These are phyloP conservation scores for Pseudonitzschia delicatissima DNA, from an alignment of 108 stramenopile species.

Conservation along the genomic window DNA sequence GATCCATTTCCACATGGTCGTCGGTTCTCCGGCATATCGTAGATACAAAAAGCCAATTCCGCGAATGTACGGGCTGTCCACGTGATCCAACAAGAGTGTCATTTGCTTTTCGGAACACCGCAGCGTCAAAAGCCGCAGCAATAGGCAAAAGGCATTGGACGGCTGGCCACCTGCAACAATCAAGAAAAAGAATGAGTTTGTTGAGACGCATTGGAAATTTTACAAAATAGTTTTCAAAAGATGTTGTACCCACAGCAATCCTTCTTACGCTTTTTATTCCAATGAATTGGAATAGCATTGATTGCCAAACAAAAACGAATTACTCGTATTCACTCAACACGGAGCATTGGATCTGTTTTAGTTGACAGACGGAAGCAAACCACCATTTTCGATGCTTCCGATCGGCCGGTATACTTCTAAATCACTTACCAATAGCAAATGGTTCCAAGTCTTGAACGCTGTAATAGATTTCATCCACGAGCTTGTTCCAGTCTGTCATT, in stretches of 20 bases:
- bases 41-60: conserved; percentile 95
- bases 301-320: too few relatives aligned
- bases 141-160: conserved; percentile 91
- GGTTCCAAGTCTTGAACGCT: conserved; percentile 91
- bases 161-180: conserved; percentile 39
- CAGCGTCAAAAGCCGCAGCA: conserved; percentile 88
- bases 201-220: background rate
- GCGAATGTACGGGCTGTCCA: conserved; percentile 91
- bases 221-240: background rate
- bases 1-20: conserved; percentile 77
- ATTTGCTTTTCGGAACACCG: conserved; percentile 92
- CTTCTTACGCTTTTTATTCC: conserved; percentile 6
- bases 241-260: background rate
- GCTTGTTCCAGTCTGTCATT: conserved; percentile 75
- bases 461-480: conserved; percentile 93
- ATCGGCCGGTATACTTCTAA: too few relatives aligned
- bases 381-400: too few relatives aligned
- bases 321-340: too few relatives aligned
- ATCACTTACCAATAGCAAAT: conserved; percentile 72
- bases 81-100: conserved; percentile 79
- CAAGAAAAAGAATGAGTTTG: background rate
- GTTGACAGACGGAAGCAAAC: too few relatives aligned
- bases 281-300: too few relatives aligned
- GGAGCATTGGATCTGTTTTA: too few relatives aligned
- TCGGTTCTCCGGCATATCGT: conserved; percentile 88